phyloP scores from a whole-genome alignment of 805 yeast genomes.

The Candida wancherniae region DNA sequence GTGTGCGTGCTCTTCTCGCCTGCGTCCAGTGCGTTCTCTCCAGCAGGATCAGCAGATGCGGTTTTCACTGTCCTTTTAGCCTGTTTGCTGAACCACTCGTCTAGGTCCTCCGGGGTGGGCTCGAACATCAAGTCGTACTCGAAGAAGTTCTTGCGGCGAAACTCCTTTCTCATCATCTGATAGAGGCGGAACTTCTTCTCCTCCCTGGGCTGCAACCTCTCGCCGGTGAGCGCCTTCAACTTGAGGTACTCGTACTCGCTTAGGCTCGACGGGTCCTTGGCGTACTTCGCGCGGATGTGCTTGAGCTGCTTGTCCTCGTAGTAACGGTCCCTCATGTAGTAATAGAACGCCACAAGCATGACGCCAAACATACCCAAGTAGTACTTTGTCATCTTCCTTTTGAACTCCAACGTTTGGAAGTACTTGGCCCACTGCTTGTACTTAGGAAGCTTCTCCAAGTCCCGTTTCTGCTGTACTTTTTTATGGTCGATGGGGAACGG shows the following conservation, averaged over 20 bases:
- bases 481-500: constrained; percentile 37
- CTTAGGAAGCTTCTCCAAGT: constrained; percentile 28
- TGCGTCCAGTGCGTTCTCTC: constrained; percentile 12
- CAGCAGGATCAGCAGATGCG: constrained; percentile 25
- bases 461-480: constrained; percentile 23
- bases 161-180: constrained; percentile 47
- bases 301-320: constrained; percentile 58
- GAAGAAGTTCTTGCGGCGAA: constrained; percentile 34
- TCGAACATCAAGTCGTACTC: constrained; percentile 32
- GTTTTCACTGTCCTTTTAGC: constrained; percentile 20
- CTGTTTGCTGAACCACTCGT: constrained; percentile 37
- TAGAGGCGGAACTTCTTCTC: constrained; percentile 56
- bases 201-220: constrained; percentile 61
- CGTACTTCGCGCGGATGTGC: constrained; percentile 35
- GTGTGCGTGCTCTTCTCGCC: constrained; percentile 19
- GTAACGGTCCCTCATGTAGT: constrained; percentile 63
- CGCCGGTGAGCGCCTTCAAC: constrained; percentile 53
- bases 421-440: constrained; percentile 39
- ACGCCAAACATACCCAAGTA: constrained; percentile 56
- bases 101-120: constrained; percentile 39
- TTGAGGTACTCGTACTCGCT: constrained; percentile 63
- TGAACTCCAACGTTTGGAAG: constrained; percentile 51
- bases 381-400: constrained; percentile 53
- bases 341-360: constrained; percentile 54
- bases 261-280: constrained; percentile 30